Evolutionary conservation across 805 yeast genomes (phyloP), one percentile per base, ranked within the genome.

Genomic region (Pichia exigua): DNA sequence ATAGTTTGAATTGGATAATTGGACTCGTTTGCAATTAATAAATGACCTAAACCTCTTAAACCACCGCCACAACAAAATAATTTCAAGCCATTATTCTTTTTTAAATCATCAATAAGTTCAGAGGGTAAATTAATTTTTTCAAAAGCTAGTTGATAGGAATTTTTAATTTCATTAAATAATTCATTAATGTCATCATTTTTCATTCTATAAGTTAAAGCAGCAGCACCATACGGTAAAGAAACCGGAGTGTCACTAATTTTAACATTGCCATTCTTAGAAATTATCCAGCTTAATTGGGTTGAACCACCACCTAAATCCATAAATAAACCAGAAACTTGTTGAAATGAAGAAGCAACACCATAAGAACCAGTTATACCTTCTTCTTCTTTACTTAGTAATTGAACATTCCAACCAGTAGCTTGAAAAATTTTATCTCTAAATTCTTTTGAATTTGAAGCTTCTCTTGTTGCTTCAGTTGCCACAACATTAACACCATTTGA

Each of bases 261-360:
- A 27, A 83, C 73, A 52, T 74, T 76, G 6, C 88, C 89, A 47
- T 73, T 72, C 28, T 68, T 65, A 41, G 82, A 76, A 53, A 73
- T 72, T 20, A 85, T 78, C 90, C 92, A 85, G 42, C 86, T 81
- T 39, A 85, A 59, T 56, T 83, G 88, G 1, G 83, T 75, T 8
- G 82, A 75, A 0, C 87, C 87, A 30, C 89, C 89, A 9, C 90
- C 89, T 46, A 85, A 69, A 61, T 86, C 91, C 76, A 85, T 75
- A 60, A 81, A 83, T 12, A 85, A 64, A 2, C 92, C 92, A 21
- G 79, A 75, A 2, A 83, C 76, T 21, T 78, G 76, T 62, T 82
- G 78, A 62, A 83, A 83, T 0, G 89, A 81, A 0, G 89, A 81
- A 0, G 87, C 86, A 7, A 85, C 87, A 27, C 91, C 92, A 59